Percentiles rank a stretch among this genome's conserved stretches.
phyloP scores from a whole-genome alignment of 1,284 basidiomycete species.

The Heterobasidion annosum region DNA sequence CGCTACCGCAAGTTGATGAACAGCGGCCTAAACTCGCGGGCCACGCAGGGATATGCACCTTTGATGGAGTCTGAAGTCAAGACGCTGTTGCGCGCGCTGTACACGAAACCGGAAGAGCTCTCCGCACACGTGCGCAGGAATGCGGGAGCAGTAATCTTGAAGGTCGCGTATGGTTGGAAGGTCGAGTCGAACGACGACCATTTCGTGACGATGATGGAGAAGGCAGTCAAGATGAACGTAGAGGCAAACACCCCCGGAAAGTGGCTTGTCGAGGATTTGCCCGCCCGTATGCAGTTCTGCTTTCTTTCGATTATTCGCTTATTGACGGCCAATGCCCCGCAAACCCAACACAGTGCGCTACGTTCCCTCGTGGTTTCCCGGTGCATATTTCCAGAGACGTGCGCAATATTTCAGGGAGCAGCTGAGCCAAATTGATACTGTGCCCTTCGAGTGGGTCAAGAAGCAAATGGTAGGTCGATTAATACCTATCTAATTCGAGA shows the following conservation, averaged over 20 bases:
- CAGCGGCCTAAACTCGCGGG: slow-evolving; percentile 24
- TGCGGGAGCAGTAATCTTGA: slow-evolving; percentile 25
- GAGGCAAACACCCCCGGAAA: slow-evolving; percentile 10
- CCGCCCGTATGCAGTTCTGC: slow-evolving; percentile 10
- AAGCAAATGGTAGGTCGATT: slow-evolving; percentile 18
- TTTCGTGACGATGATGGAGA: slow-evolving; percentile 19
- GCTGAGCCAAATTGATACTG: slow-evolving; percentile 14
- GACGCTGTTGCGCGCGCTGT: slow-evolving; percentile 24
- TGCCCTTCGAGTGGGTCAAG: slow-evolving; percentile 25
- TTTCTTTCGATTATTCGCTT: not conserved
- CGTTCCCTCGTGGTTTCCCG: slow-evolving; percentile 33
- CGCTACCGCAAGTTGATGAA: slow-evolving; percentile 29
- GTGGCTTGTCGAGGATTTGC: slow-evolving; percentile 16
- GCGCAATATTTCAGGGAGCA: slow-evolving; percentile 11
- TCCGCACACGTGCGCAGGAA: slow-evolving; percentile 23
- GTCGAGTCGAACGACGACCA: slow-evolving; percentile 22
- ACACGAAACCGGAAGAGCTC: slow-evolving; percentile 27
- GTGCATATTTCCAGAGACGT: slow-evolving; percentile 24
- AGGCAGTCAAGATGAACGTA: slow-evolving; percentile 6
- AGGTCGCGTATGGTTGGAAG: slow-evolving; percentile 28
- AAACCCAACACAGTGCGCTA: slow-evolving; percentile 22
- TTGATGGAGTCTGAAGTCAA: slow-evolving; percentile 28
- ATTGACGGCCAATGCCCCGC: not conserved
- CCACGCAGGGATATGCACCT: slow-evolving; percentile 21
- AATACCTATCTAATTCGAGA: not conserved